Evolutionary conservation across 768 basidiomycete genomes (phyloP), one percentile per base, ranked within the genome.

Genomic region (Phanerochaete sordida): DNA sequence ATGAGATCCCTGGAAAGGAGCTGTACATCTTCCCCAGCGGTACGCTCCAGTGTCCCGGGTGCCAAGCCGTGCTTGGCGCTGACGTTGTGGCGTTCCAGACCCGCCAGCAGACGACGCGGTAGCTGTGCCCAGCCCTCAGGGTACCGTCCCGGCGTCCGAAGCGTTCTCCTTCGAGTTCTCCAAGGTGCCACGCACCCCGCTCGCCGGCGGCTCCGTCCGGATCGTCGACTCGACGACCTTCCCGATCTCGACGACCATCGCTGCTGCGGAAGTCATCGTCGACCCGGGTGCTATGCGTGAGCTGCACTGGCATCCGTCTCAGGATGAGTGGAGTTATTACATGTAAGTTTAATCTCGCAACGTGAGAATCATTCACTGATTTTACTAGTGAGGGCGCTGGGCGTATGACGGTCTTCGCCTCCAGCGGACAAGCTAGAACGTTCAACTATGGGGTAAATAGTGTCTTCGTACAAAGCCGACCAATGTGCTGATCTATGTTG

Each of bases 241-340:
- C 70, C 73, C 72, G 26, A 80, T 79, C 6, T 69, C 85, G 6
- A 72, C 77, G 35, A 85, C 79, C 1, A 78, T 86, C 33, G 78
- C 80, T 23, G 80, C 77, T 2, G 85, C 78, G 3, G 83, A 85
- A 57, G 81, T 86, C 7, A 75, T 70, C 1, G 76, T 87, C 30
- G 78, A 84, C 47, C 78, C 76, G 30, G 84, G 82, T 15, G 85
- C 80, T 2, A 78, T 85, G 73, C 77, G 84, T 81, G 81, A 53
- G 24, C 5, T 59, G 13, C 44, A 78, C 77, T 80, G 79, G 79
- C 79, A 80, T 58, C 79, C 79, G 1, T 77, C 79, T 16, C 65
- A 77, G 59, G 75, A 77, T 8, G 77, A 78, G 62, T 78, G 77
- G 77, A 73, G 72, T 30, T 79, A 24, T 9, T 44, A 27, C 57